Percentiles rank a stretch among this genome's conserved stretches.
These are phyloP conservation scores for Fusarium hainanense DNA, from an alignment of 2,329 filamentous ascomycete genomes.

Conservation along the genomic window DNA sequence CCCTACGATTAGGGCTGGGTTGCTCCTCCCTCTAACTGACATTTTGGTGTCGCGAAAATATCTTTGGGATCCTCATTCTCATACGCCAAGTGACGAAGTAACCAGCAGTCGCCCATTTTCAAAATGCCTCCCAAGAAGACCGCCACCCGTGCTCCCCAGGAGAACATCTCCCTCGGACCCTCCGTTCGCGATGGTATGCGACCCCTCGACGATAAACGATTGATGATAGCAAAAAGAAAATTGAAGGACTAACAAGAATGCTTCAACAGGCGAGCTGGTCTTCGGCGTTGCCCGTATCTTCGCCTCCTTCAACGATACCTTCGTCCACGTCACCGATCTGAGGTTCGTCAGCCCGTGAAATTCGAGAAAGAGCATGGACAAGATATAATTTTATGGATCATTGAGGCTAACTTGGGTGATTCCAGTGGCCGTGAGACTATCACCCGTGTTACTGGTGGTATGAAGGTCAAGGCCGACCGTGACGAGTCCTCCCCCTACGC, in stretches of 20 bases:
- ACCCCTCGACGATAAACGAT: constrained; percentile 11
- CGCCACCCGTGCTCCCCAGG: constrained; percentile 78
- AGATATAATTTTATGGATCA: constrained; percentile 33
- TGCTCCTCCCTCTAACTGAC: not conserved
- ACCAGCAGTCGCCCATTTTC: constrained; percentile 54
- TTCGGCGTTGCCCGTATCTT: constrained; percentile 98
- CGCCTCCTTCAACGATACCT: constrained; percentile 92
- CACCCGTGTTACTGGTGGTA: constrained; percentile 99
- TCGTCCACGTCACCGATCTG: constrained; percentile 99
- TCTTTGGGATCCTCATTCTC: constrained; percentile 49
- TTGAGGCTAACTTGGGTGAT: constrained; percentile 60
- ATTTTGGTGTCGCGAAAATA: constrained; percentile 24
- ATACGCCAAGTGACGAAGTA: constrained; percentile 51
- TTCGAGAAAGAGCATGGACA: constrained; percentile 19
- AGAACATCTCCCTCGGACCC: constrained; percentile 98
- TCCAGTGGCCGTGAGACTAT: constrained; percentile 99
- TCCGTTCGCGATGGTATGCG: constrained; percentile 91
- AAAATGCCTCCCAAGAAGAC: constrained; percentile 97
- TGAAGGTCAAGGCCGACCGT: constrained; percentile 99
- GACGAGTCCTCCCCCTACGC: constrained; percentile 99
- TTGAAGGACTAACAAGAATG: constrained; percentile 26
- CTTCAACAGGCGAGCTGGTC: constrained; percentile 86
- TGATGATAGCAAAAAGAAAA: not conserved
- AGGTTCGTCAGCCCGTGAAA: constrained; percentile 67
- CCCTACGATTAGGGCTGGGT: constrained; percentile 46